phyloP scores from a whole-genome alignment of 1,284 basidiomycete genomes.

The Pseudozyma sp. region DNA sequence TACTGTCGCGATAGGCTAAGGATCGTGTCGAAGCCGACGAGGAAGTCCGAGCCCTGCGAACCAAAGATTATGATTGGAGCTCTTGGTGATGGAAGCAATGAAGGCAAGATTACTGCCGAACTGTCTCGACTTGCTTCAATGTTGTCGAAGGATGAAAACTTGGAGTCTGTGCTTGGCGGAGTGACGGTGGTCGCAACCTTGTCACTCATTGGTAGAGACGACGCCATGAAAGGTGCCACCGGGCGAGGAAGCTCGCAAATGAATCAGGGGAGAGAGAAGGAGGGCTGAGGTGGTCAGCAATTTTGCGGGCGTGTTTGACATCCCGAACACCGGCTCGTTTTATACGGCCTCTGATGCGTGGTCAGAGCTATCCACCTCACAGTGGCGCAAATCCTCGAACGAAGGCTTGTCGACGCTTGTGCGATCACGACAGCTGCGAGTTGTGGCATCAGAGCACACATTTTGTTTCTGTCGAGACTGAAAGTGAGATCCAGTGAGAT shows the following conservation, averaged over 20 bases:
- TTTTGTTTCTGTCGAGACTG: too few relatives aligned
- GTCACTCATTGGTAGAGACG: not conserved
- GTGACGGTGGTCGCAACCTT: not conserved
- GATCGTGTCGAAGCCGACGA: slow-evolving; percentile 29
- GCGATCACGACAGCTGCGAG: too few relatives aligned
- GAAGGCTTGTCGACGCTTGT: too few relatives aligned
- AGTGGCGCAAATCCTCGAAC: too few relatives aligned
- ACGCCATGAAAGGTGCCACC: not conserved
- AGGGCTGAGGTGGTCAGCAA: too few relatives aligned
- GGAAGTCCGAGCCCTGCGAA: slow-evolving; percentile 47
- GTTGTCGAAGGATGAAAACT: slow-evolving; percentile 34
- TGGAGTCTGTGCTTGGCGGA: slow-evolving; percentile 13
- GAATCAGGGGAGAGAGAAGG: too few relatives aligned
- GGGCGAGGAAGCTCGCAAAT: not conserved
- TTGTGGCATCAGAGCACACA: too few relatives aligned
- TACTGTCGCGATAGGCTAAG: slow-evolving; percentile 13
- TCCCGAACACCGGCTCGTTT: too few relatives aligned
- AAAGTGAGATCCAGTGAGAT: too few relatives aligned
- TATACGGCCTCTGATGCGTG: too few relatives aligned
- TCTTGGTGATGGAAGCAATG: not conserved
- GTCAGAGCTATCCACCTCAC: too few relatives aligned
- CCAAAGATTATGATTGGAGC: slow-evolving; percentile 39
- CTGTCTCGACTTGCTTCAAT: slow-evolving; percentile 1
- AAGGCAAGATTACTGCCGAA: not conserved
- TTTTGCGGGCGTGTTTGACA: too few relatives aligned